Evolutionary conservation across 768 basidiomycete genomes (phyloP), one percentile per base, ranked within the genome.

Genomic region (Sarcodon sp.): DNA sequence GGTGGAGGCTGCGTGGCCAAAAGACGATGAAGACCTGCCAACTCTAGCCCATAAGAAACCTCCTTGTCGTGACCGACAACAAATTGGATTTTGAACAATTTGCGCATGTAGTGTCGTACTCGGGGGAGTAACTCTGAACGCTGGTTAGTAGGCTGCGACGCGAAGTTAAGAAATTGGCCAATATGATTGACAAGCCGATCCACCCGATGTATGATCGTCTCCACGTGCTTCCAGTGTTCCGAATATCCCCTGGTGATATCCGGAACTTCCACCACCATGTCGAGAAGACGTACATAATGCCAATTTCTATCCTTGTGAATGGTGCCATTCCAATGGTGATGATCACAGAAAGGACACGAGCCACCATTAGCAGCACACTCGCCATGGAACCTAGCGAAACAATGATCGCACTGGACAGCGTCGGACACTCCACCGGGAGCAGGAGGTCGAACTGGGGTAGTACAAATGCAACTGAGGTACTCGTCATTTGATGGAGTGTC

Each of bases 341-440:
- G 87, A 53, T 91, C 87, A 54, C 87, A 91, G 68, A 91, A 91
- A 0, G 87, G 87, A 59, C 87, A 91, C 4, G 87, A 91, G 34
- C 87, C 88, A n/a, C 87, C 87, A 53, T 83, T 86, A 54, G 80
- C 81, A 9, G 87, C 87, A 55, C 87, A 90, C 44, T 79, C 72
- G 4, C 86, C 87, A 51, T 91, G 87, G 65, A 91, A 91, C 44
- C 87, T 70, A 44, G 87, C 88, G 60, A 76, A 86, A 53, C 87
- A 91, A 55, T 90, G 87, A 58, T 91, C 87, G 59, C 87, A 91
- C 60, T 91, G 88, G 12, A 91, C 88, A 1, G 88, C 87, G 59
- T 89, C 87, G 0, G 88, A 88, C 31, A 74, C 69, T 16, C 70
- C 66, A 10, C 86, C 86, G 4, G 76, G 77, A 3, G 79, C 79